Base-by-base conservation (phyloP, 208 protist genomes). In the Plasmodiophora brassicae region DNA sequence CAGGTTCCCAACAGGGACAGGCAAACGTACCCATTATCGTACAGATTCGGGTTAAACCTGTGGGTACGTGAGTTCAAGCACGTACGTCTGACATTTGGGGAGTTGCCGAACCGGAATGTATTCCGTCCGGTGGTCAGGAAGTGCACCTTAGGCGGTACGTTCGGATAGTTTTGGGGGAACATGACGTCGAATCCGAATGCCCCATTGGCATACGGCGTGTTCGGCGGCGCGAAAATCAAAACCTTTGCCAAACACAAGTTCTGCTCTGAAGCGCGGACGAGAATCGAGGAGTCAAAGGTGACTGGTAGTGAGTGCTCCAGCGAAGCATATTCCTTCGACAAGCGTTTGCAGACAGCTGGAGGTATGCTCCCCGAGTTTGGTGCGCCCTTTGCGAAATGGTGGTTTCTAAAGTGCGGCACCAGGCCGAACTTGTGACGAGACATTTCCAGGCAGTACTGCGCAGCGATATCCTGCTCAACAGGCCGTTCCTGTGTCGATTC, bases 41-140 rank as follows among this genome's bases (percentile, higher is more conserved):
- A 96, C 28, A 96, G 88, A 87, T 96, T 96, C 0, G 95, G 95
- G 85, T 95, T 96, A n/a, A n/a, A n/a, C n/a, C n/a, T n/a, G n/a
- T n/a, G n/a, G n/a, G n/a, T n/a, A n/a, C n/a, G n/a, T n/a, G n/a
- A n/a, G n/a, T n/a, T n/a, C n/a, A n/a, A n/a, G n/a, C n/a, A n/a
- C n/a, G n/a, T n/a, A n/a, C n/a, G n/a, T n/a, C n/a, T n/a, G n/a
- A n/a, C n/a, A n/a, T n/a, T n/a, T n/a, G n/a, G n/a, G n/a, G n/a
- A n/a, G n/a, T n/a, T n/a, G n/a, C n/a, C n/a, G 85, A 96, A 95
- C 35, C 95, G 89, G 1, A 95, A 89, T 0, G 88, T 87, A 1
- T 91, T 93, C 10, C 72, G 50, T 36, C 92, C 93, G 28, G 94
- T 96, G 36, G 94, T 96, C 25, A 87, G 10, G 1, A 93, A 50